Base-by-base conservation (phyloP, 352 stramenopile genomes). In the Globisporangium perplexum region DNA sequence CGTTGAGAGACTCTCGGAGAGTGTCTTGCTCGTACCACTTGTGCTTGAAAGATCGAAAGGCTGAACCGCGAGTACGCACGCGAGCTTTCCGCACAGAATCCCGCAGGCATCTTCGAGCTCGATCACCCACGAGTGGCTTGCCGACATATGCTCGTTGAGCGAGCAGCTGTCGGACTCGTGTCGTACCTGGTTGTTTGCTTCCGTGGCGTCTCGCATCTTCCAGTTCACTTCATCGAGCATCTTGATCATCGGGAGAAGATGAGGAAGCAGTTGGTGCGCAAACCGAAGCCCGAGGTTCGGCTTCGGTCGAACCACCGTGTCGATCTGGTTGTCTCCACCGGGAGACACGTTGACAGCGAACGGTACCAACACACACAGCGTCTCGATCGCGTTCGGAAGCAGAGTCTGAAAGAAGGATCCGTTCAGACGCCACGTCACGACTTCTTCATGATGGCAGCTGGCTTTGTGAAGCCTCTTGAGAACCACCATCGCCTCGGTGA, bases 171-270 rank as follows among this genome's bases (percentile, higher is more conserved):
- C 53, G 12, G 23, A 28, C 1, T 68, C 57, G n/a, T 77, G 47
- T 0, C 55, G 41, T 1, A 31, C 43, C 62, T 79, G 72, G 36
- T 83, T 80, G 20, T 56, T 57, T 5, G n/a, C 7, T 7, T 46
- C 8, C 3, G 31, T 44, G 7, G 39, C 17, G 23, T 20, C 33
- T 51, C 69, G 62, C 59, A 74, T 72, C 48, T 83, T 83, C 69
- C 74, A 86, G 43, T 71, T 78, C 26, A 86, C 61, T 71, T 86
- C 74, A 50, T 83, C 74, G 11, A 86, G 49, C 45, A 83, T 63
- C 56, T 86, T 82, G 23, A 83, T 48, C 60, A 86, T 86, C 17
- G 60, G 54, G 24, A 68, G 47, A 0, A 82, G 38, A 23, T 69
- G 60, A 4, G 74, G 74, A 30, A 81, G 35, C 26, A 83, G 22